Evolutionary conservation across 2,329 filamentous ascomycete genomes (phyloP), one percentile per base, ranked within the genome.

Genomic region (Aspergillus versicolor): DNA sequence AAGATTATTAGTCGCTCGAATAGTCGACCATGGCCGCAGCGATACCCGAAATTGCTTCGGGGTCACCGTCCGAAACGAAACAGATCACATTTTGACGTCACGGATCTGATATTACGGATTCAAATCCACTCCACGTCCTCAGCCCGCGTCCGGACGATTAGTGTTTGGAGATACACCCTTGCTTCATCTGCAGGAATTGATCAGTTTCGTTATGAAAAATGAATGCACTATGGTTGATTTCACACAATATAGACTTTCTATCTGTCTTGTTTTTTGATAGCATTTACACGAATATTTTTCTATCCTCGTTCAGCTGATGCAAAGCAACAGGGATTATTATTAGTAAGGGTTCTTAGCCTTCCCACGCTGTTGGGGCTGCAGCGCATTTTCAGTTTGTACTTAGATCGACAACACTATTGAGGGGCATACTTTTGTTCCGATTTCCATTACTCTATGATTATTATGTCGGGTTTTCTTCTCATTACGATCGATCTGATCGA

Each of bases 341-440:
- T 30, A 30, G 34, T 4, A 37, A 5, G 34, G 19, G 21, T 42
- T 21, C 6, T 4, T 13, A 21, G 13, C 9, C 40, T 42, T 42
- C 22, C 17, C 42, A 40, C n/a, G 32, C 38, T 21, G 17, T 12
- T 22, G 21, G 21, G 47, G 19, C 47, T 38, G 47, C 7, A 12
- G 22, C 24, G 11, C 19, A 13, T 30, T 30, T 30, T 30, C 27
- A 30, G 27, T 30, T 4, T 9, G 32, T 24, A n/a, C n/a, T 40
- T 22, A 12, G 47, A 49, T 49, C 47, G 47, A 24, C 47, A 27
- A 38, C 32, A n/a, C 47, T 49, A 49, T 49, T 49, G 47, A 40
- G 47, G 3, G 37, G 24, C 40, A 13, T 6, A 41, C 12, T 44
- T 22, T 21, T 34, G 19, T 43, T 53, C 21, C 38, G 11, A 22